Percentiles rank a stretch among this genome's conserved stretches.
Conservation (phyloP, 257 asterid genomes). For the Solanum pimpinellifolium region DNA sequence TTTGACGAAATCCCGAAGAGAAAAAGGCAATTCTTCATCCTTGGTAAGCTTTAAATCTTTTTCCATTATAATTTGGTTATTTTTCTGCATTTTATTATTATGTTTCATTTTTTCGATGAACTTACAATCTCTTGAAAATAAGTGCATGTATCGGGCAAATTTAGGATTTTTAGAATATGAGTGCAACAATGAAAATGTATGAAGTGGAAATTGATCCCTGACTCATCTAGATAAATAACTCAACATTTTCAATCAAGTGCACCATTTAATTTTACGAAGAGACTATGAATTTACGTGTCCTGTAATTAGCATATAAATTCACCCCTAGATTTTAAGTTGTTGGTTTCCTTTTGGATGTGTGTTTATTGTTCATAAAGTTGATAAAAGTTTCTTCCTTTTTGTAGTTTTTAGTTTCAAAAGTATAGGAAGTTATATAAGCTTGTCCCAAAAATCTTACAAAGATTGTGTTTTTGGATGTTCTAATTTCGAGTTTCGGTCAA, state of each 20-base stretch:
- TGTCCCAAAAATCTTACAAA: no score
- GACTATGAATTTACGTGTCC: not conserved
- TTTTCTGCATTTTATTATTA: not conserved
- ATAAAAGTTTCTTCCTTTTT: no score
- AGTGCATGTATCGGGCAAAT: not conserved
- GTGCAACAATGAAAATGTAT: not conserved
- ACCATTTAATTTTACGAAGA: not conserved
- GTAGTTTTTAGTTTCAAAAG: no score
- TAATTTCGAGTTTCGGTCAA: no score
- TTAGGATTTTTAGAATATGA: not conserved
- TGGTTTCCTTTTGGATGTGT: not conserved
- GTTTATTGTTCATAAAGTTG: not conserved
- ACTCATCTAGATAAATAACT: not conserved
- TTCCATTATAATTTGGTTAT: not conserved
- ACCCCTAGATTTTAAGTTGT: not conserved
- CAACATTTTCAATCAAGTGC: not conserved
- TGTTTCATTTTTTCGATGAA: not conserved
- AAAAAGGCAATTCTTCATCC: not conserved
- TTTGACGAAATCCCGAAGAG: not conserved
- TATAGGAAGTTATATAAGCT: no score
- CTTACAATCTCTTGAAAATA: not conserved
- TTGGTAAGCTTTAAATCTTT: not conserved
- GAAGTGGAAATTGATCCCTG: not conserved
- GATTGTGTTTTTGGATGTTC: no score
- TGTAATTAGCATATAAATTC: not conserved